phyloP scores from a whole-genome alignment of 345 rosid species.

The Aquilaria sinensis region DNA sequence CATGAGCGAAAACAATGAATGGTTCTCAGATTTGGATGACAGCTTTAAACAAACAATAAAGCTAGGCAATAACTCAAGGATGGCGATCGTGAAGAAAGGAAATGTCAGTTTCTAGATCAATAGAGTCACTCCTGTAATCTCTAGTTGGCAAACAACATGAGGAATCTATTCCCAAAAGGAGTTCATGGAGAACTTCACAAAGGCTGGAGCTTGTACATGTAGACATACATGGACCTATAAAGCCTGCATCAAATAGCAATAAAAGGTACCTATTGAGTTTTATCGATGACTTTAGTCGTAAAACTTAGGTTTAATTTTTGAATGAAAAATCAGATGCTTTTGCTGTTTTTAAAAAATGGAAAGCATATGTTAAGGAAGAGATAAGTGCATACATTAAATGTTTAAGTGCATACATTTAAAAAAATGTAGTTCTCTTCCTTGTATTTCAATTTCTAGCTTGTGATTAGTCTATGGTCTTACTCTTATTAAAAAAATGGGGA shows the following conservation, averaged over 20 bases:
- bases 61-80: neutral
- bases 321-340: neutral
- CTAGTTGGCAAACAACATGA: neutral
- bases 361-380: neutral
- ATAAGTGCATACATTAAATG: neutral
- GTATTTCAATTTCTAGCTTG: too few species aligned
- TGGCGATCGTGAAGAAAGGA: neutral
- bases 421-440: too few species aligned
- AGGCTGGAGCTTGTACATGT: neutral
- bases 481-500: too few species aligned
- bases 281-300: neutral
- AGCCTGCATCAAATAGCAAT: neutral
- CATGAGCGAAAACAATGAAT: too few species aligned
- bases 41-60: neutral
- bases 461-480: too few species aligned
- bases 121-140: too few species aligned
- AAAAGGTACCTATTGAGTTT: too few species aligned
- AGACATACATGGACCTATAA: neutral
- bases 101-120: too few species aligned
- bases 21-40: neutral
- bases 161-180: neutral
- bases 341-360: neutral
- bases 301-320: neutral
- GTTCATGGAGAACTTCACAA: neutral
- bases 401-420: too few species aligned